Base-by-base conservation (phyloP, 208 protist species). In the Trypanosoma congolense region DNA sequence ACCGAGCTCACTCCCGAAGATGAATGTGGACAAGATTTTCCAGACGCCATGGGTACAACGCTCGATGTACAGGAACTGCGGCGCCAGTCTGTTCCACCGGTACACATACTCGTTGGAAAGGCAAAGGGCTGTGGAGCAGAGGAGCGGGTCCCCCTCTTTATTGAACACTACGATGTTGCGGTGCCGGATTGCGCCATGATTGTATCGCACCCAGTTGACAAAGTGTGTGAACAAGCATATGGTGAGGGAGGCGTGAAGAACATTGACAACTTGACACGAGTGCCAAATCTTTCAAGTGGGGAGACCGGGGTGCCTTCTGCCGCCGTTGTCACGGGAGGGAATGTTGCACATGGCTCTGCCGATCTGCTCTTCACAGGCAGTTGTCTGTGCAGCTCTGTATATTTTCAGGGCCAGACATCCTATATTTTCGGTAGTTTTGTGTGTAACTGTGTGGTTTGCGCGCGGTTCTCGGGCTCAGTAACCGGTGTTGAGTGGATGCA, bases 401-500 rank as follows among this genome's bases (percentile, higher is more conserved):
- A 44, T 9, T 50, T 75, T 29, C 19, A 12, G 36, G 73, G 76
- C 4, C 59, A 53, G 25, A 62, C 86, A 12, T 92, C 81, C 33
- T 59, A 56, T 54, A 81, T 92, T 26, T 92, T 81, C 60, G 85
- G 85, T 45, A 80, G 74, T 19, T 89, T 92, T 52, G 48, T 88
- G 3, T 92, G 85, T 40, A 61, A 66, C 41, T 92, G 85, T 43
- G 22, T 70, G 18, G 81, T 69, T 3, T 92, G 85, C 48, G 58
- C 54, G 5, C 59, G 69, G 9, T 62, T 78, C 12, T 82, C 53
- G 42, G 65, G 75, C n/a, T 50, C 71, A 1, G 46, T 65, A 14
- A 50, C 53, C 9, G 85, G 85, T 0, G 69, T 92, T 10, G 80
- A 92, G 57, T 92, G 85, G 81, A 54, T 92, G 48, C 85, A 92